phyloP scores from a whole-genome alignment of 805 yeast genomes.

The Barnettozyma vustinii region DNA sequence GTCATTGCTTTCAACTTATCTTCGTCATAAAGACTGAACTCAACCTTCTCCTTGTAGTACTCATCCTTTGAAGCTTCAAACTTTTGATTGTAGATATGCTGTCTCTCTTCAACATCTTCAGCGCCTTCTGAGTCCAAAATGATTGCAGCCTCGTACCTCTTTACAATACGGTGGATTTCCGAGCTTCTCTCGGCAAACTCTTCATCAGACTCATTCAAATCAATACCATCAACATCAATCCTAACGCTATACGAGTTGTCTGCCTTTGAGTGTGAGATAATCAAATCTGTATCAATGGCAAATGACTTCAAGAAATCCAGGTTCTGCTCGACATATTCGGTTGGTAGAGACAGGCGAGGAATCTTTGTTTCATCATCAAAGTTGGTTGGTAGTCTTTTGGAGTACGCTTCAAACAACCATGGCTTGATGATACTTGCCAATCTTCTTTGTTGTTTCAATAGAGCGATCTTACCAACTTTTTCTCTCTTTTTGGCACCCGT shows the following conservation, averaged over 20 bases:
- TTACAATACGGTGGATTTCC: slow-evolving; percentile 48
- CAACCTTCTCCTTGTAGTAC: slow-evolving; percentile 81
- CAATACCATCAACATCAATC: slow-evolving; percentile 69
- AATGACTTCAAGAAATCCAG: slow-evolving; percentile 57
- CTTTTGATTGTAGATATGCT: slow-evolving; percentile 64
- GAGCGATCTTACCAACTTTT: slow-evolving; percentile 56
- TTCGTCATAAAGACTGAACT: slow-evolving; percentile 53
- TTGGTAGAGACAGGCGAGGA: slow-evolving; percentile 43
- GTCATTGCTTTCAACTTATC: slow-evolving; percentile 59
- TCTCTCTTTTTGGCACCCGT: slow-evolving; percentile 66
- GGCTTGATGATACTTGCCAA: slow-evolving; percentile 53
- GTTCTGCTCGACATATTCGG: slow-evolving; percentile 34
- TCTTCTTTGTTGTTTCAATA: slow-evolving; percentile 70
- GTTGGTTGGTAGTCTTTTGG: slow-evolving; percentile 24
- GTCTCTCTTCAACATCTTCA: slow-evolving; percentile 40
- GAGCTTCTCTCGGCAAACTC: slow-evolving; percentile 50
- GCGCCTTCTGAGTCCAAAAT: slow-evolving; percentile 54
- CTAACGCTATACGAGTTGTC: slow-evolving; percentile 51
- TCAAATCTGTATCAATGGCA: slow-evolving; percentile 61
- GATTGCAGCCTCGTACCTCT: slow-evolving; percentile 58
- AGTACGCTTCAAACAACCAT: slow-evolving; percentile 36
- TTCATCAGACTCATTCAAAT: slow-evolving; percentile 61
- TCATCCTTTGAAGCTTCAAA: slow-evolving; percentile 77
- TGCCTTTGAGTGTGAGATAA: slow-evolving; percentile 59
- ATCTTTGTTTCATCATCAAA: slow-evolving; percentile 28